Evolutionary conservation across 441 rosid species (phyloP).

Genomic region (Pelargonium cotyledonis): DNA sequence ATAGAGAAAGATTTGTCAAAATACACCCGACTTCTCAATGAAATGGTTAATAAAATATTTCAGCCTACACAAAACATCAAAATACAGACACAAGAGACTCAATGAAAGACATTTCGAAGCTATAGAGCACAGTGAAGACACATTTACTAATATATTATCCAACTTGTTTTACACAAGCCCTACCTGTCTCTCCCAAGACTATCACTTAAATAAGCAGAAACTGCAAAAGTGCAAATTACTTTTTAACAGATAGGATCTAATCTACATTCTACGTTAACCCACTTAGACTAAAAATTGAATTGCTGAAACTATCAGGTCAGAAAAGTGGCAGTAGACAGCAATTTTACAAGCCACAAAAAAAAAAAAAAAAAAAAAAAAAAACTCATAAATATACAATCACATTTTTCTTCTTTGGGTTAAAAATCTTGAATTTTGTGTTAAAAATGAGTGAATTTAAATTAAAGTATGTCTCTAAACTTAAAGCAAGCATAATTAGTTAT

Average conservation of each 20-base stretch:
- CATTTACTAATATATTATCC: neutral
- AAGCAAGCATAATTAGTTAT: too few relatives aligned
- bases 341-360: slow-evolving; percentile 2
- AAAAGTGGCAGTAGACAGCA: neutral
- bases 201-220: neutral
- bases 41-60: neutral
- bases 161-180: neutral
- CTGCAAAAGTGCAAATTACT: neutral
- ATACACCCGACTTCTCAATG: neutral
- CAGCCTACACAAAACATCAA: neutral
- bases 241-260: neutral
- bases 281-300: neutral
- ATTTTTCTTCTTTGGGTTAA: too few relatives aligned
- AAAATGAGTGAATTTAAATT: too few relatives aligned
- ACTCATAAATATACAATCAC: too few relatives aligned
- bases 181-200: neutral
- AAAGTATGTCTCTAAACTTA: too few relatives aligned
- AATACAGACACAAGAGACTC: neutral
- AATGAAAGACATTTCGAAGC: neutral
- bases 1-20: slow-evolving; percentile 11
- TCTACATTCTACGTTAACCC: neutral
- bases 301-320: neutral
- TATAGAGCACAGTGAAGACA: neutral
- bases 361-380: too few relatives aligned
- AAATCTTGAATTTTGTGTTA: too few relatives aligned